Evolutionary conservation across 129 eudicot genomes (phyloP).

Genomic region (Escallonia herrerae): DNA sequence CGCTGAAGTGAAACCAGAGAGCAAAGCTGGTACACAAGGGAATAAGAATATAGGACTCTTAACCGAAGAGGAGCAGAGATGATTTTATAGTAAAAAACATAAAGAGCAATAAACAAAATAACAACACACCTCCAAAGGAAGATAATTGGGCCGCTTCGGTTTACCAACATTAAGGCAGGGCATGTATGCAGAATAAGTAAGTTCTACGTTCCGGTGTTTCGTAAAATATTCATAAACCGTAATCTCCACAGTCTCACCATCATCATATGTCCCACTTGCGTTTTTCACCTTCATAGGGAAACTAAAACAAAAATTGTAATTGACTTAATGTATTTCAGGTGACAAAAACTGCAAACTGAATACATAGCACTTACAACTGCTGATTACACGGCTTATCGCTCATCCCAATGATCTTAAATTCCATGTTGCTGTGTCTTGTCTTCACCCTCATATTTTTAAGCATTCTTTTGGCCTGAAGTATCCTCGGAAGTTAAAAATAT

Average conservation of each 20-base stretch:
- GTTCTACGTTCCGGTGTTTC: conserved; percentile 55
- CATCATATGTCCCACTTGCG: conserved; percentile 36
- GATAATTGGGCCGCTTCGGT: conserved; percentile 72
- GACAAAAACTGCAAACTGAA: neutral
- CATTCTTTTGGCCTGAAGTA: conserved; percentile 65
- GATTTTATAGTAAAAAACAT: neutral
- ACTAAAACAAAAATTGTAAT: conserved; percentile 27
- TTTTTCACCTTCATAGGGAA: conserved; percentile 61
- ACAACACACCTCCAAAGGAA: conserved; percentile 74
- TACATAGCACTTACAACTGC: conserved; percentile 43
- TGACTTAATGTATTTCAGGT: conserved; percentile 2
- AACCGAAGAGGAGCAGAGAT: neutral
- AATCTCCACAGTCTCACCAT: conserved; percentile 45
- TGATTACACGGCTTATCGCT: conserved; percentile 92
- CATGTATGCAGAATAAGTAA: conserved; percentile 56
- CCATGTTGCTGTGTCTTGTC: conserved; percentile 65
- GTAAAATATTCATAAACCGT: conserved; percentile 77
- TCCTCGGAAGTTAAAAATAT: conserved; percentile 6
- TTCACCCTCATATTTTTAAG: conserved; percentile 78
- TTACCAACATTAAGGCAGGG: conserved; percentile 97
- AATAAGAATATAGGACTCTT: neutral
- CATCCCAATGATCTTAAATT: conserved; percentile 82
- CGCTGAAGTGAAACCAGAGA: conserved; percentile 88
- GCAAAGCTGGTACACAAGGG: conserved; percentile 51
- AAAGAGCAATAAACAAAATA: neutral